Percentiles rank a stretch among this genome's conserved stretches.
Evolutionary conservation across 345 rosid genomes (phyloP).

Genomic region (Ceriops decandra): DNA sequence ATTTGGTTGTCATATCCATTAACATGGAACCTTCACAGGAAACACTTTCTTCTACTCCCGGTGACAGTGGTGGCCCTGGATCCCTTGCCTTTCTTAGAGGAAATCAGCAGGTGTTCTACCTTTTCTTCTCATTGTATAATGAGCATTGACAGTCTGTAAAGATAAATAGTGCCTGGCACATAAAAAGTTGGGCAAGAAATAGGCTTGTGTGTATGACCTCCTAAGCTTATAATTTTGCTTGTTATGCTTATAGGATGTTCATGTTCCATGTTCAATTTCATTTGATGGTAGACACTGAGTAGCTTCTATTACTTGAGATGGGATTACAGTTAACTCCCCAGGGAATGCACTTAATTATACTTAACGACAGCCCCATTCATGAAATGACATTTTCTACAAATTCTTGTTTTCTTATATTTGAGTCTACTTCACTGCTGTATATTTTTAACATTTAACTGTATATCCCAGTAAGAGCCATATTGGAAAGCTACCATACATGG

Average conservation of each 20-base stretch:
- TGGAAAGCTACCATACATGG: too few species aligned
- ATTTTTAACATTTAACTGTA: too few species aligned
- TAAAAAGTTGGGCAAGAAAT: neutral
- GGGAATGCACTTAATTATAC: too few species aligned
- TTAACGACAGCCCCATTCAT: too few species aligned
- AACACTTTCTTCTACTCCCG: conserved; percentile 51
- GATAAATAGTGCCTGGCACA: neutral
- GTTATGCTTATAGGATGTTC: neutral
- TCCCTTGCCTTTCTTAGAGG: conserved; percentile 87
- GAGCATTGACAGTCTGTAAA: neutral
- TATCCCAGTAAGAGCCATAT: too few species aligned
- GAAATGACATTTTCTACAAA: too few species aligned
- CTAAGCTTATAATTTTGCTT: neutral
- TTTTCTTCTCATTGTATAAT: conserved; percentile 8
- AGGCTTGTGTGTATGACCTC: neutral
- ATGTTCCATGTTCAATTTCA: neutral
- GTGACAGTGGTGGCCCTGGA: conserved; percentile 56
- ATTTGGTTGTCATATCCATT: conserved; percentile 13
- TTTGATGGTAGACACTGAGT: neutral
- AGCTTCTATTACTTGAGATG: too few species aligned
- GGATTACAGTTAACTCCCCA: too few species aligned
- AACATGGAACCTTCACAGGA: conserved; percentile 43
- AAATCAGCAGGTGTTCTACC: conserved; percentile 69
- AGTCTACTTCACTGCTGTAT: too few species aligned
- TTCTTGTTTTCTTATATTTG: too few species aligned